Conservation (phyloP, 768 basidiomycete species). For the Boletus sp. region DNA sequence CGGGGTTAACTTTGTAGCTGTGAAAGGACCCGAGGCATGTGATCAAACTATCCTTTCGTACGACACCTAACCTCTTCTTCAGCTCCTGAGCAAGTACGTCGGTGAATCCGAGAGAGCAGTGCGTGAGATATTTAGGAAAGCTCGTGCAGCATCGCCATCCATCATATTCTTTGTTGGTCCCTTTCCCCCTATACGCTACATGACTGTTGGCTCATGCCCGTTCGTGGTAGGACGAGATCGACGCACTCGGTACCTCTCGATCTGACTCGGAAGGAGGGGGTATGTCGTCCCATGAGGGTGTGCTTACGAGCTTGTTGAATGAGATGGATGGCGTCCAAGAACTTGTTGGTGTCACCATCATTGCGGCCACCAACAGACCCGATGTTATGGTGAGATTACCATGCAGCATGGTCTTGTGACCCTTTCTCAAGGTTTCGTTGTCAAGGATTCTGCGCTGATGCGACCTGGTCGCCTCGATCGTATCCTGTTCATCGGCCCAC, state of each 20-base stretch:
- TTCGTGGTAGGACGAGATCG: constrained; percentile 82
- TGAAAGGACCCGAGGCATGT: constrained; percentile 93
- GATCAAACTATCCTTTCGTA: neutral
- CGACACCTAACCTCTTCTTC: constrained; percentile 5
- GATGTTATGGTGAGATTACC: constrained; percentile 71
- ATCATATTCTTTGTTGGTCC: constrained; percentile 90
- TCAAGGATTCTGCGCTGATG: constrained; percentile 90
- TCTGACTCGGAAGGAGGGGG: constrained; percentile 50
- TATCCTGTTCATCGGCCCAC: constrained; percentile 91
- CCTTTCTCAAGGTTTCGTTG: neutral
- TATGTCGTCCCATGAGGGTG: constrained; percentile 72
- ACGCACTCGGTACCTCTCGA: constrained; percentile 84
- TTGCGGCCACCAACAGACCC: constrained; percentile 95
- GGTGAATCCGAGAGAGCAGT: constrained; percentile 96
- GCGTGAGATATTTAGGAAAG: constrained; percentile 93
- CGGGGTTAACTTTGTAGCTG: constrained; percentile 93
- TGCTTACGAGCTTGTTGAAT: constrained; percentile 88
- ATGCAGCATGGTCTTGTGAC: neutral
- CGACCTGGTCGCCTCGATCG: constrained; percentile 93
- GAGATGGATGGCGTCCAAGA: constrained; percentile 99
- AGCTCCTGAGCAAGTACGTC: constrained; percentile 96
- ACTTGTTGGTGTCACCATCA: constrained; percentile 87
- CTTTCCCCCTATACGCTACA: neutral
- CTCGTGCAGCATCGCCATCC: constrained; percentile 88
- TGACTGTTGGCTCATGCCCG: neutral